A percentile compares a stretch with the other conserved stretches of the same genome.
These are phyloP conservation scores for Kalmanozyma brasiliensis DNA, from an alignment of 1,284 basidiomycete genomes.

Conservation along the genomic window DNA sequence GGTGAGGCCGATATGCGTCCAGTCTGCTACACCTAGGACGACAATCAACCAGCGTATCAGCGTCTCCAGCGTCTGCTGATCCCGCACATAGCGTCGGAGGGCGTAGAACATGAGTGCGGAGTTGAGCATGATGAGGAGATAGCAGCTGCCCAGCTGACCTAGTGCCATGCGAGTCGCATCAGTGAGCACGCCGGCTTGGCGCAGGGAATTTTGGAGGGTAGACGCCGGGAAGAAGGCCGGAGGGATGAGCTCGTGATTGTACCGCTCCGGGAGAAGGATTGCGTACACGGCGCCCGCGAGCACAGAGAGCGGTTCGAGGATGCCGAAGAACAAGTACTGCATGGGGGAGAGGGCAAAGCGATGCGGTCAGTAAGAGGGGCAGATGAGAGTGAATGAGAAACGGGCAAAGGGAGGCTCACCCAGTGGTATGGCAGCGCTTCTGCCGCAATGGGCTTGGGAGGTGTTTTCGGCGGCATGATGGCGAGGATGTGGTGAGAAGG, in stretches of 20 bases:
- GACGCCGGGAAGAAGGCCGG: slow-evolving; percentile 33
- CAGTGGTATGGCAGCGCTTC: slow-evolving; percentile 45
- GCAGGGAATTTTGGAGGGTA: slow-evolving; percentile 23
- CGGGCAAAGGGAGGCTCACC: slow-evolving; percentile 14
- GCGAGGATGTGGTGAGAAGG: slow-evolving; percentile 10
- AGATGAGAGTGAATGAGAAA: background rate
- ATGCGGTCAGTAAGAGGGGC: too few species aligned
- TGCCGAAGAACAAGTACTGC: slow-evolving; percentile 59
- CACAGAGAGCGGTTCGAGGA: slow-evolving; percentile 56
- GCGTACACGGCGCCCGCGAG: slow-evolving; percentile 52
- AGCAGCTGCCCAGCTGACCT: slow-evolving; percentile 57
- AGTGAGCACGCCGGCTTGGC: slow-evolving; percentile 22
- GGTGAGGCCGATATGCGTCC: slow-evolving; percentile 59
- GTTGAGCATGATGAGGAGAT: slow-evolving; percentile 60
- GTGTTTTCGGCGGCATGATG: slow-evolving; percentile 4
- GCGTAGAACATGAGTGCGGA: slow-evolving; percentile 51
- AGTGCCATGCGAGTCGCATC: slow-evolving; percentile 47
- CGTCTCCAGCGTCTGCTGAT: slow-evolving; percentile 28
- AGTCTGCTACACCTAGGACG: slow-evolving; percentile 57
- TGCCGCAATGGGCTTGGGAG: background rate
- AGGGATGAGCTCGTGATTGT: slow-evolving; percentile 54
- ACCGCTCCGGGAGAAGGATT: slow-evolving; percentile 45
- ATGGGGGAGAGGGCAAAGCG: too few species aligned
- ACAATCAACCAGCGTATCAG: slow-evolving; percentile 47
- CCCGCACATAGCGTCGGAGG: slow-evolving; percentile 26